phyloP scores from a whole-genome alignment of 1,284 basidiomycete species.

The Pterula multifida region DNA sequence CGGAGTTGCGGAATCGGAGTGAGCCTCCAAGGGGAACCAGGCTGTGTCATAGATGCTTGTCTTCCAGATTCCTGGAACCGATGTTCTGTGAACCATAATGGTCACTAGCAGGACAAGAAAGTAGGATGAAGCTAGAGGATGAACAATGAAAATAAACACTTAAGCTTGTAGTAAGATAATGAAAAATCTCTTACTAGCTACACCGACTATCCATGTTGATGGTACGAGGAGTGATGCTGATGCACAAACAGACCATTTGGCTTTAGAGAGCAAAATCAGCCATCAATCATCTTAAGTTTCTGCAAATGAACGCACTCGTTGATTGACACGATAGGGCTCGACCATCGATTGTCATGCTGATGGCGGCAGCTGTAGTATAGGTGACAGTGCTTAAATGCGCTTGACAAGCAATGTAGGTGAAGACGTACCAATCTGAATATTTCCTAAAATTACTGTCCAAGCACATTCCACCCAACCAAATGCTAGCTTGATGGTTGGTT shows the following conservation, averaged over 20 bases:
- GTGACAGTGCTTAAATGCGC: neutral
- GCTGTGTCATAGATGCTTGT: constrained; percentile 34
- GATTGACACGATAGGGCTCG: constrained; percentile 24
- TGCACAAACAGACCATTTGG: constrained; percentile 34
- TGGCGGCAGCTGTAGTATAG: constrained; percentile 27
- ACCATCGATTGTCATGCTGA: constrained; percentile 30
- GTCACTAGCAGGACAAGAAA: constrained; percentile 38
- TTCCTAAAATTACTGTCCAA: constrained; percentile 37
- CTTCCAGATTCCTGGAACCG: constrained; percentile 36
- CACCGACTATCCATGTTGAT: constrained; percentile 39
- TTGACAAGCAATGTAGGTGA: constrained; percentile 1
- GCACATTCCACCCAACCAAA: constrained; percentile 36
- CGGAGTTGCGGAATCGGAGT: constrained; percentile 8
- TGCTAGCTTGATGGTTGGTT: constrained; percentile 24
- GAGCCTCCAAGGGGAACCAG: constrained; percentile 36
- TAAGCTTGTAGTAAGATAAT: neutral
- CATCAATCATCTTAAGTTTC: constrained; percentile 6
- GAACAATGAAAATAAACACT: constrained; percentile 8
- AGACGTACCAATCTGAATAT: constrained; percentile 34
- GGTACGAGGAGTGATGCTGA: constrained; percentile 40
- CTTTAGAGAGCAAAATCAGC: constrained; percentile 16
- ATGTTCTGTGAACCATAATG: constrained; percentile 27
- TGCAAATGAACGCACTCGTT: constrained; percentile 24
- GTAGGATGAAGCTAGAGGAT: constrained; percentile 35
- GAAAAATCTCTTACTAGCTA: constrained; percentile 30